phyloP scores from a whole-genome alignment of 2,329 filamentous ascomycete genomes.

The Calonectria pauciramosa region DNA sequence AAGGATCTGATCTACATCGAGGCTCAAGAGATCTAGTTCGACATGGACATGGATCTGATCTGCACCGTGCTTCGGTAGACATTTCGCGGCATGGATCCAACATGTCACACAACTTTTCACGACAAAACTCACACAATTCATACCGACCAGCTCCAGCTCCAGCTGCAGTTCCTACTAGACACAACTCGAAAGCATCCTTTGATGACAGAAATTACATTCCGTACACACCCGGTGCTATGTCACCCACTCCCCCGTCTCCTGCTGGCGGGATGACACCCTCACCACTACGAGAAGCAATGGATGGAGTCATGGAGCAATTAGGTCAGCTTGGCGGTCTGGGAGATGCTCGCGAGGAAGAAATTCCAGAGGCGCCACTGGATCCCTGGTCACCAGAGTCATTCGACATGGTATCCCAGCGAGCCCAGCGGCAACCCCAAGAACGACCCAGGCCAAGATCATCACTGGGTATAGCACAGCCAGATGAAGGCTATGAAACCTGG shows the following conservation, averaged over 20 bases:
- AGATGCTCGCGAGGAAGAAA: constrained; percentile 67
- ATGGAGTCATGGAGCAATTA: constrained; percentile 96
- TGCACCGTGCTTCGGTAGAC: constrained; percentile 47
- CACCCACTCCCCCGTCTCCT: constrained; percentile 78
- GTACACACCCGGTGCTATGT: constrained; percentile 69
- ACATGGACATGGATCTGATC: constrained; percentile 53
- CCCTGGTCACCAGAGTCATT: constrained; percentile 96
- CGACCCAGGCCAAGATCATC: constrained; percentile 75
- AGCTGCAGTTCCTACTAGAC: constrained; percentile 36
- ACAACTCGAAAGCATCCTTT: constrained; percentile 41
- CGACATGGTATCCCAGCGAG: constrained; percentile 61
- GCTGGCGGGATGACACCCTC: constrained; percentile 84
- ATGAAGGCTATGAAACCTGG: constrained; percentile 73
- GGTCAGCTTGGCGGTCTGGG: constrained; percentile 77
- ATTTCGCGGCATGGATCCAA: constrained; percentile 54
- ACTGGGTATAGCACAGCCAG: constrained; percentile 74
- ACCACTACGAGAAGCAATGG: constrained; percentile 94
- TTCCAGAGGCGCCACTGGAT: constrained; percentile 71
- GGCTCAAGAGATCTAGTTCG: constrained; percentile 48
- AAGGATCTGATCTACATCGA: constrained; percentile 52
- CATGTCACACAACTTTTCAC: constrained; percentile 51
- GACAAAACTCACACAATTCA: constrained; percentile 57
- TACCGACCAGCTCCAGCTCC: constrained; percentile 44
- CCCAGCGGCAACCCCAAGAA: constrained; percentile 45
- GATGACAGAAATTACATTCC: constrained; percentile 51